phyloP scores from a whole-genome alignment of 306 rosid species.

The Comarum palustre region DNA sequence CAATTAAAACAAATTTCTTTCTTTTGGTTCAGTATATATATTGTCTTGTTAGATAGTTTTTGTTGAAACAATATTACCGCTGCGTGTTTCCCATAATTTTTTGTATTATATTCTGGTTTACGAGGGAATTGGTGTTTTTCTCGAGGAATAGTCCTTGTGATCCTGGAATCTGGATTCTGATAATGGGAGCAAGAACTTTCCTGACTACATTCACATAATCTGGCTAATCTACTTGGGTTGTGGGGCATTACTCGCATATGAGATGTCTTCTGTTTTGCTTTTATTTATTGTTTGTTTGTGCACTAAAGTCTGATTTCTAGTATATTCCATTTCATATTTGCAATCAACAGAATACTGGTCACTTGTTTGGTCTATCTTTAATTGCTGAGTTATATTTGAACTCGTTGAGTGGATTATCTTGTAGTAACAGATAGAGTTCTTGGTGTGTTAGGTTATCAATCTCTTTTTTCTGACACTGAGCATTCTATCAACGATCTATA shows the following conservation, averaged over 20 bases:
- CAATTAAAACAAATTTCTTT: conserved; percentile 17
- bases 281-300: background rate
- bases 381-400: background rate
- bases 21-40: conserved; percentile 5
- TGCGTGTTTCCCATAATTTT: background rate
- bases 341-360: background rate
- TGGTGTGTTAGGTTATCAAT: background rate
- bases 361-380: background rate
- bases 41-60: background rate
- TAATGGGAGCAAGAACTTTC: background rate
- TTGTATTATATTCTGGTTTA: background rate
- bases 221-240: background rate
- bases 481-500: background rate
- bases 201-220: background rate
- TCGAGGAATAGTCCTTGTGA: background rate
- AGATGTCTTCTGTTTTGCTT: background rate
- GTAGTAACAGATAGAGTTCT: background rate
- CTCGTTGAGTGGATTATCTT: background rate
- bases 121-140: background rate
- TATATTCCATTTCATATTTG: background rate
- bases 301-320: background rate
- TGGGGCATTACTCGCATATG: background rate
- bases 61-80: background rate
- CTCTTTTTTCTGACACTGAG: background rate
- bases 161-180: background rate